Evolutionary conservation across 1,139 yeast genomes (phyloP), one percentile per base, ranked within the genome.

Genomic region (Scheffersomyces cryptocercus): DNA sequence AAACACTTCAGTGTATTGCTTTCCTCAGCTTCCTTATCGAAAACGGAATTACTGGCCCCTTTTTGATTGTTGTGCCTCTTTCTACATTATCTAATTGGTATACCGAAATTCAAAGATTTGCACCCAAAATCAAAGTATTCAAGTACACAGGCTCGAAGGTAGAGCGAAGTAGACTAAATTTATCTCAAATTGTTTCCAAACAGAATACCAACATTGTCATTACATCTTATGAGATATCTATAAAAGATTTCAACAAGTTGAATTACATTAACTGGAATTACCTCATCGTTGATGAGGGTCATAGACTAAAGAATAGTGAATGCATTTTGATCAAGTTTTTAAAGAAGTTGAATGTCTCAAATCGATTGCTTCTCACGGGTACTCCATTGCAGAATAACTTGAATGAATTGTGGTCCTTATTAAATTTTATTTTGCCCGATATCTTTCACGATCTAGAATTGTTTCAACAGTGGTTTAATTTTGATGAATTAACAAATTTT

Each of bases 221-320:
- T 8, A 88, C 97, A 0, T 85, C 95, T 24, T 93, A 90, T 67
- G 97, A 91, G 58, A 76, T 87, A 32, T 75, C 89, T 2, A 77
- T 91, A 40, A 75, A 79, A 42, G 98, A 91, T 59, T 77, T 79
- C 41, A 54, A 64, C 28, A 76, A 65, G 50, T 68, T 93, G 39
- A 73, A 75, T 33, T 58, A 62, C 12, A 68, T 79, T 6, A 64
- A 68, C 29, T 91, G 97, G 97, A 85, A 84, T 48, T 91, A 84
- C 59, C 68, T 93, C 43, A 87, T 90, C 40, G 96, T 91, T n/a
- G 98, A 91, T 64, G 98, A 91, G 63, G 98, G 98, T 5, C 98
- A 91, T 64, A 73, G 98, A 35, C 70, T 91, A 51, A 93, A 91
- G 56, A 91, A 91, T 59, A 79, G 83, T 52, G 83, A 90, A 53